These are phyloP conservation scores for Didymella lethalis DNA, from an alignment of 2,329 filamentous ascomycete species.

Conservation along the genomic window DNA sequence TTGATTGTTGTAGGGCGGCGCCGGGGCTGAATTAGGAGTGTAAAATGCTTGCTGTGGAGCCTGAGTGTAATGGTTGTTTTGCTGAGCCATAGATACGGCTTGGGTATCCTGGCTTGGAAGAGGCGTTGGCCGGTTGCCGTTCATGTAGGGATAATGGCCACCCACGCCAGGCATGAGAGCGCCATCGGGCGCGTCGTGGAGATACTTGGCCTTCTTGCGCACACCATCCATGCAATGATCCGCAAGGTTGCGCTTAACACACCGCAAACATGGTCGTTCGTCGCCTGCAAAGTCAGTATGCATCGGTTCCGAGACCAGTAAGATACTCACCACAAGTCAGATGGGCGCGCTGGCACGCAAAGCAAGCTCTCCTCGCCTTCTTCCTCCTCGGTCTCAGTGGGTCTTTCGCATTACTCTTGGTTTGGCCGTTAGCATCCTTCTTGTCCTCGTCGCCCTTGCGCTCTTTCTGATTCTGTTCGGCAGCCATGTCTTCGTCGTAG, in stretches of 20 bases:
- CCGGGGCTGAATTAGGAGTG: constrained; percentile 49
- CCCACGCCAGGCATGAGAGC: constrained; percentile 86
- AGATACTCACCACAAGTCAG: constrained; percentile 89
- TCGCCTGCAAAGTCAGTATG: constrained; percentile 70
- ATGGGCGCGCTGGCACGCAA: constrained; percentile 95
- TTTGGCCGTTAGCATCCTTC: constrained; percentile 45
- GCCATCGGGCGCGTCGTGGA: constrained; percentile 92
- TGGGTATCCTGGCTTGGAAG: constrained; percentile 39
- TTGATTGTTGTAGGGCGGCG: constrained; percentile 67
- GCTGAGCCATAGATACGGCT: constrained; percentile 39
- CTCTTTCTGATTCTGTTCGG: constrained; percentile 50
- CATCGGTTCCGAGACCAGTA: neutral
- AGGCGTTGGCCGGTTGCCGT: constrained; percentile 56
- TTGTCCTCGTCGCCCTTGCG: constrained; percentile 47
- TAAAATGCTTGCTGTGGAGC: constrained; percentile 52
- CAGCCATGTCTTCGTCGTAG: constrained; percentile 55
- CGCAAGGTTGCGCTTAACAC: constrained; percentile 90
- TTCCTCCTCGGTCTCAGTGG: constrained; percentile 88
- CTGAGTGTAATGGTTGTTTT: constrained; percentile 56
- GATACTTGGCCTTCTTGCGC: constrained; percentile 98
- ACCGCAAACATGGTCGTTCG: constrained; percentile 90
- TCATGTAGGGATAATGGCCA: constrained; percentile 68
- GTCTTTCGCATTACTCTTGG: constrained; percentile 74
- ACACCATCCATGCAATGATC: constrained; percentile 95
- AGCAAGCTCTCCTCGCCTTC: constrained; percentile 94